phyloP scores from a whole-genome alignment of 176 grass and related monocot genomes.

The Themeda triandra region DNA sequence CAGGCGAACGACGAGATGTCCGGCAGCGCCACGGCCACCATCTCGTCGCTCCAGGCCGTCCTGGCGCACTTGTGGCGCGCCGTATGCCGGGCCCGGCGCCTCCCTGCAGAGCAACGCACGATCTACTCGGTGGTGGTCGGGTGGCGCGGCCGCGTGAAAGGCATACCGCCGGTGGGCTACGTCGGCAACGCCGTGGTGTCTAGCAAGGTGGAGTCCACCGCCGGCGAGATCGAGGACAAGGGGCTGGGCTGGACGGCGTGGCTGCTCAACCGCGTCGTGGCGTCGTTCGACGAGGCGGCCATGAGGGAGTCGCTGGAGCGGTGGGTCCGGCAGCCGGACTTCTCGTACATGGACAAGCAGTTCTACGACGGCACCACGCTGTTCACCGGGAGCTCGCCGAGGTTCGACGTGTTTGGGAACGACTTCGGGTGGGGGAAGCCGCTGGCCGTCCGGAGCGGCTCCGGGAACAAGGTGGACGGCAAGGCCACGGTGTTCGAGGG shows the following conservation, averaged over 20 bases:
- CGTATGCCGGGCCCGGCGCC: constrained; percentile 33
- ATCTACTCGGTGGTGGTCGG: constrained; percentile 28
- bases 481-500: no score
- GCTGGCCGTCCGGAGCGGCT: constrained; percentile 30
- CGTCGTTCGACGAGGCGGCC: constrained; percentile 13
- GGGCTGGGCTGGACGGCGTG: constrained; percentile 35
- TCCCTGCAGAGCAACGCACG: constrained; percentile 10
- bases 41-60: constrained; percentile 53
- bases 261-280: constrained; percentile 32
- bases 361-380: not conserved
- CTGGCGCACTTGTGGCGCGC: constrained; percentile 39
- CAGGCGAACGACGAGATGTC: no score
- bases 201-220: not conserved
- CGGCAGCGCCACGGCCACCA: not conserved
- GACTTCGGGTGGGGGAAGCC: constrained; percentile 50
- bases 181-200: constrained; percentile 33
- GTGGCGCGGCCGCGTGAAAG: constrained; percentile 26
- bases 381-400: constrained; percentile 29
- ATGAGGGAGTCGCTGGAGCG: not conserved
- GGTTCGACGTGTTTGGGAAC: constrained; percentile 44
- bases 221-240: constrained; percentile 17
- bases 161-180: constrained; percentile 11
- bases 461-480: constrained; percentile 35
- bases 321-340: constrained; percentile 1
- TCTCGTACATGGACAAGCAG: not conserved